A percentile compares a stretch with the other conserved stretches of the same genome.
phyloP scores from a whole-genome alignment of 2,329 filamentous ascomycete species.

The Phialophora chinensis region DNA sequence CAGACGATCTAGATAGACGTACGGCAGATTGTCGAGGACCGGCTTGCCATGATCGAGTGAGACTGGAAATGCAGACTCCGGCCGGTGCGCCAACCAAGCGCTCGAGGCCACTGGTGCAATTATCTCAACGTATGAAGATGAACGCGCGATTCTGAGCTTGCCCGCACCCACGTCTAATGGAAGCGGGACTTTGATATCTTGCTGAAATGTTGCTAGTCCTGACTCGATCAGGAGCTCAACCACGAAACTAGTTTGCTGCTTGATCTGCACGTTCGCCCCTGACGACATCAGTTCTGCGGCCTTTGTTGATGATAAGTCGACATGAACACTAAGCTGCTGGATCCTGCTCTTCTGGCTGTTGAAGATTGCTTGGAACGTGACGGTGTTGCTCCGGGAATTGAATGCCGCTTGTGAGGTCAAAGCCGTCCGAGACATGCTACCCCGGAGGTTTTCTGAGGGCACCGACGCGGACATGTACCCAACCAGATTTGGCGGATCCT shows the following conservation, averaged over 20 bases:
- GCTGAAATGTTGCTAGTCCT: background rate
- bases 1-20: conserved; percentile 38
- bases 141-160: conserved; percentile 43
- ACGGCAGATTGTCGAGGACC: conserved; percentile 39
- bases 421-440: background rate
- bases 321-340: background rate
- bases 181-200: conserved; percentile 5
- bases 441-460: background rate
- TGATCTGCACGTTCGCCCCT: background rate
- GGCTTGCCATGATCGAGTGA: conserved; percentile 23
- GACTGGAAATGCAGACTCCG: conserved; percentile 31
- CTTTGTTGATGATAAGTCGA: background rate
- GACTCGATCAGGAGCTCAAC: background rate
- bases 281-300: background rate
- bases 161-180: conserved; percentile 18
- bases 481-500: conserved; percentile 15
- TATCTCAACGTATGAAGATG: conserved; percentile 44
- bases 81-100: background rate
- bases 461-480: background rate
- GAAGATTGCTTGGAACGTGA: background rate
- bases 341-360: background rate
- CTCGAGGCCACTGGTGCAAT: conserved; percentile 35
- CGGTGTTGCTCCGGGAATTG: background rate
- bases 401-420: background rate
- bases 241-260: background rate